Base-by-base conservation (phyloP, 2,329 filamentous ascomycete species). In the Chalaropsis ovoidea region DNA sequence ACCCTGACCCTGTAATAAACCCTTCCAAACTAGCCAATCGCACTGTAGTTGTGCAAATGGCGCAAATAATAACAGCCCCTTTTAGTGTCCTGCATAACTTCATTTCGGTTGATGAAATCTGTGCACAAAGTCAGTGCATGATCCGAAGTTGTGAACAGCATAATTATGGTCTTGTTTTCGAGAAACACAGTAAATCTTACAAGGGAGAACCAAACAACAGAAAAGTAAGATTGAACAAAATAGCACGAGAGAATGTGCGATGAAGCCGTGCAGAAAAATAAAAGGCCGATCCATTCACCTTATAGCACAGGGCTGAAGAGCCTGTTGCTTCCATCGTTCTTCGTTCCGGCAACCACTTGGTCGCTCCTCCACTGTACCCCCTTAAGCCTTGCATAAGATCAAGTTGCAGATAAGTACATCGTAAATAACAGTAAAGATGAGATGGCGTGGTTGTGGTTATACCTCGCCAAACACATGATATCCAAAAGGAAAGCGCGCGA, bases 221-320 rank as follows among this genome's bases (percentile, higher is more conserved):
- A 47, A 67, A 68, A 61, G 42, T 41, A 42, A 68, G 56, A 67
- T 68, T 67, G 54, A 65, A 68, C 62, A 63, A 63, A 65, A 68
- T 60, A 65, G 49, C 52, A 62, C 62, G 63, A 62, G 27, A 22
- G 35, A 19, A 15, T 47, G 52, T 56, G 52, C 24, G 24, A 7
- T 15, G 8, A 27, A 56, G 5, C 6, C 24, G 11, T 17, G 52
- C 49, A 41, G 61, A 56, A 61, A 24, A 64, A 62, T 41, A 19
- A 60, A 45, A 52, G 67, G 52, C 52, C 52, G 60, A 64, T 64
- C 39, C 35, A 64, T 47, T 47, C 35, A 64, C 63, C 41, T 13
- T 60, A 63, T 39, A 63, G 15, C 43, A 52, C 4, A 61, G 52
- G 27, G 7, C 27, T 27, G 17, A n/a, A 62, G 11, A 43, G n/a